Conservation (phyloP, 495 filamentous ascomycete species). For the Penicillium angulare region DNA sequence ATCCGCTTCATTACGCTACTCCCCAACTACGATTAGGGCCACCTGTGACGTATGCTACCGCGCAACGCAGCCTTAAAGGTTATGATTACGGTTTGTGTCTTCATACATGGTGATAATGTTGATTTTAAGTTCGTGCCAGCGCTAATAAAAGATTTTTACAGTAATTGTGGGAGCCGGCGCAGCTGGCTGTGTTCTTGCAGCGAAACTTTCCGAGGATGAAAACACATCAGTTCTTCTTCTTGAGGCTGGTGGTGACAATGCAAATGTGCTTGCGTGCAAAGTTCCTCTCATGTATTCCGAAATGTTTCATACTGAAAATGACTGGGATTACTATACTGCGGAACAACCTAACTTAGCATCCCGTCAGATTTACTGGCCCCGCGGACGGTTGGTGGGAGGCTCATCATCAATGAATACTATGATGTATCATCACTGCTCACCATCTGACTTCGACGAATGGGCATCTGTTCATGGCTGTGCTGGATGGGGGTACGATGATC, state of each 20-base stretch:
- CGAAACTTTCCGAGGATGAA: conserved; percentile 47
- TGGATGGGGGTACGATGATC: conserved; percentile 17
- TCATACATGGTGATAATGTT: background rate
- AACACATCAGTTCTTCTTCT: conserved; percentile 45
- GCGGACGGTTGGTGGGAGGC: conserved; percentile 19
- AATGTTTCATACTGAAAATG: conserved; percentile 20
- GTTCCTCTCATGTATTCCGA: conserved; percentile 21
- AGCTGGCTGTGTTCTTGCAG: conserved; percentile 49
- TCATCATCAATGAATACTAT: conserved; percentile 20
- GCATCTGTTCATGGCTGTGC: conserved; percentile 14
- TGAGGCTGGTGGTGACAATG: conserved; percentile 43
- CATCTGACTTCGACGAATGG: conserved; percentile 24
- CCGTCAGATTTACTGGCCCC: conserved; percentile 20
- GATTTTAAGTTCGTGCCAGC: background rate
- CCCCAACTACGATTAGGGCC: conserved; percentile 12
- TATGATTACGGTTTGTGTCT: conserved; percentile 21
- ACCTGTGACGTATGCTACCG: conserved; percentile 11
- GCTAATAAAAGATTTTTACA: background rate
- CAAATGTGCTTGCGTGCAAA: conserved; percentile 23
- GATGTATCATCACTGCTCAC: conserved; percentile 23
- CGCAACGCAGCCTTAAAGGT: conserved; percentile 10
- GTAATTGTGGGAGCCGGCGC: conserved; percentile 37
- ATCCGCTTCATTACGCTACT: conserved; percentile 20
- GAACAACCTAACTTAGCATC: conserved; percentile 18
- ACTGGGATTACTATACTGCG: conserved; percentile 24